These are phyloP conservation scores for Circinella minor DNA, from an alignment of 371 early-diverging fungal genomes.

Conservation along the genomic window DNA sequence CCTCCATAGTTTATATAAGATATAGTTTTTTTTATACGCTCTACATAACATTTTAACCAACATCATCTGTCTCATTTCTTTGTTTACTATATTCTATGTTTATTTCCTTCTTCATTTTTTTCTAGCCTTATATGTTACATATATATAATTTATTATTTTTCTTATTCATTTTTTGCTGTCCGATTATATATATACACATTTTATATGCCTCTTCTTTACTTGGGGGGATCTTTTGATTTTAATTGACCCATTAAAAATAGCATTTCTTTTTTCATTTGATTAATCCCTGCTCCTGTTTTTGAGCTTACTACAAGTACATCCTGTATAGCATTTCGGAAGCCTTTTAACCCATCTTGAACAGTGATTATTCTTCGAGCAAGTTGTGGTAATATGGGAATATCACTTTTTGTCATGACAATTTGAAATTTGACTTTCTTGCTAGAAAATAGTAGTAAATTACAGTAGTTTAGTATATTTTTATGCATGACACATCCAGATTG, in stretches of 20 bases:
- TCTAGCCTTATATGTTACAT: no score
- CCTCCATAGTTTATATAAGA: no score
- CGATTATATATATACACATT: neutral
- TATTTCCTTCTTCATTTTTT: no score
- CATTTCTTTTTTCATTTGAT: conserved; percentile 64
- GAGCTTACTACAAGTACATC: conserved; percentile 62
- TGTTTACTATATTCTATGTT: no score
- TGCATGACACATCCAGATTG: neutral
- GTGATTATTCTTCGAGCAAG: conserved; percentile 61
- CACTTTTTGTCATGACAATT: conserved; percentile 84
- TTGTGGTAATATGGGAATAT: conserved; percentile 65
- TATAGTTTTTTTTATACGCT: no score
- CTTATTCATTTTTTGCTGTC: neutral
- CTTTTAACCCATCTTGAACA: conserved; percentile 43
- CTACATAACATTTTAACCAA: no score
- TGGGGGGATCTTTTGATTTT: neutral
- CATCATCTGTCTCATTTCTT: no score
- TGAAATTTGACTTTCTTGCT: conserved; percentile 68
- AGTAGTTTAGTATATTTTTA: neutral
- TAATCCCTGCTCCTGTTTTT: conserved; percentile 59
- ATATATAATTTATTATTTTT: no score
- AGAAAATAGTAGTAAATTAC: conserved; percentile 4
- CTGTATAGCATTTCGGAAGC: conserved; percentile 53
- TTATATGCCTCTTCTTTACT: neutral
- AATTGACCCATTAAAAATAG: conserved; percentile 49